Evolutionary conservation across 345 rosid species (phyloP).

Genomic region (Tarenaya hassleriana): DNA sequence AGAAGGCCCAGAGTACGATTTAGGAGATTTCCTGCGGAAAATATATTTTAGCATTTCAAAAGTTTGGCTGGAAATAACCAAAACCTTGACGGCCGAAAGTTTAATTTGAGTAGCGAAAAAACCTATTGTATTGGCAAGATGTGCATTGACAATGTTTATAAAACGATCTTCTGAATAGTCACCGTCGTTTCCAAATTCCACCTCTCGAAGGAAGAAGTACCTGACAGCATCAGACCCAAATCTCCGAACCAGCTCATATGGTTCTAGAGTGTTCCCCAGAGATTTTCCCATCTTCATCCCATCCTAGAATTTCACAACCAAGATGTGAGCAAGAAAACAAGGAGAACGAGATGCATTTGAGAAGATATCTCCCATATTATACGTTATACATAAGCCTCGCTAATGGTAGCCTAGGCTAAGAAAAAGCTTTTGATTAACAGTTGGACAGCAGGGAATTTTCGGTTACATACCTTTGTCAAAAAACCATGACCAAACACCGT

Average conservation of each 20-base stretch:
- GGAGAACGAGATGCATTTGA: neutral
- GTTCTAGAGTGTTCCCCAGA: constrained; percentile 84
- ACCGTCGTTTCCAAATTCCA: constrained; percentile 92
- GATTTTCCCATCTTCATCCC: constrained; percentile 99
- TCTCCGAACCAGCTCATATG: constrained; percentile 65
- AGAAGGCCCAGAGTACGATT: constrained; percentile 95
- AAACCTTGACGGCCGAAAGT: neutral
- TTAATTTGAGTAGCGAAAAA: constrained; percentile 16
- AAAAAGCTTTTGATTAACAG: constrained; percentile 1
- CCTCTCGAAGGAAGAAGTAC: constrained; percentile 84
- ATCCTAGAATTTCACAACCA: constrained; percentile 59
- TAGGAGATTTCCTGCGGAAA: constrained; percentile 73
- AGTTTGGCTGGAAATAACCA: neutral
- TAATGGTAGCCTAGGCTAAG: neutral
- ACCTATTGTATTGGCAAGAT: constrained; percentile 96
- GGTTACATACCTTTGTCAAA: constrained; percentile 70
- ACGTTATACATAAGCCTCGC: neutral
- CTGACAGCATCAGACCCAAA: constrained; percentile 92
- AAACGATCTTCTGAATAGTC: constrained; percentile 94
- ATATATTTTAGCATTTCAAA: neutral
- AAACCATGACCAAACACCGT: constrained; percentile 93
- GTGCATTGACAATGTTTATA: constrained; percentile 76
- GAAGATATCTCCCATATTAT: neutral
- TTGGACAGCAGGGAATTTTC: neutral
- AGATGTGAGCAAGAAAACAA: neutral